Conservation (phyloP, 2,329 filamentous ascomycete species). For the Trichophaea hybrida region DNA sequence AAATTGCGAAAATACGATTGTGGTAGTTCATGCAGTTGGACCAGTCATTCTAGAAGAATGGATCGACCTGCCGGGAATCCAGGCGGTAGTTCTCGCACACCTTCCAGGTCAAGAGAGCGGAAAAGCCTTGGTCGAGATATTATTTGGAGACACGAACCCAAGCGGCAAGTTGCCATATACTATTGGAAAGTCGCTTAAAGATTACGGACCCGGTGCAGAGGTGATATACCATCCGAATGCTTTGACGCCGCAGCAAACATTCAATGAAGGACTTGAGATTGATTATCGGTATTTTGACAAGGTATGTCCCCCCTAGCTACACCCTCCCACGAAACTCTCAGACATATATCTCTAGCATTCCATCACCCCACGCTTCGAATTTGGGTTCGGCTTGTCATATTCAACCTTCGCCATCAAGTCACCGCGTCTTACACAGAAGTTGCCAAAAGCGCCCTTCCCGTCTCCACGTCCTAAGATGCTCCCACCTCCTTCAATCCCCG, state of each 20-base stretch:
- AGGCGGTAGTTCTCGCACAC: constrained; percentile 68
- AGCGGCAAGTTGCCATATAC: constrained; percentile 81
- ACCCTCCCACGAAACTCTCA: too few relatives aligned
- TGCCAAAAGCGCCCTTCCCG: constrained; percentile 33
- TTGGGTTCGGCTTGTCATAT: constrained; percentile 75
- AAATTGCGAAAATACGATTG: constrained; percentile 51
- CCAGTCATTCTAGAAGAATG: constrained; percentile 67
- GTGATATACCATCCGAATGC: constrained; percentile 56
- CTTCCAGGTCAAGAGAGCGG: constrained; percentile 79
- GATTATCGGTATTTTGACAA: constrained; percentile 87
- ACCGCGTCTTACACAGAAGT: constrained; percentile 37
- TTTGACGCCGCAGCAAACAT: constrained; percentile 65
- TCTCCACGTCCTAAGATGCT: constrained; percentile 34
- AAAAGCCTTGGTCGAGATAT: constrained; percentile 61
- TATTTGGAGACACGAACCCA: constrained; percentile 64
- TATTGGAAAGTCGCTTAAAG: constrained; percentile 55
- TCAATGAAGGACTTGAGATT: constrained; percentile 75
- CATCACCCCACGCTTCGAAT: constrained; percentile 66
- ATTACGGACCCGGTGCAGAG: constrained; percentile 60
- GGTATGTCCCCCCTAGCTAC: too few relatives aligned
- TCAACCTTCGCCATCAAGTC: constrained; percentile 53
- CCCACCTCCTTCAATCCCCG: constrained; percentile 40
- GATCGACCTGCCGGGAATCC: constrained; percentile 62
- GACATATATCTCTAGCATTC: constrained; percentile 31
- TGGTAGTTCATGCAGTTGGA: constrained; percentile 81